Base-by-base conservation (phyloP, 441 rosid genomes). In the Adansonia gregorii region DNA sequence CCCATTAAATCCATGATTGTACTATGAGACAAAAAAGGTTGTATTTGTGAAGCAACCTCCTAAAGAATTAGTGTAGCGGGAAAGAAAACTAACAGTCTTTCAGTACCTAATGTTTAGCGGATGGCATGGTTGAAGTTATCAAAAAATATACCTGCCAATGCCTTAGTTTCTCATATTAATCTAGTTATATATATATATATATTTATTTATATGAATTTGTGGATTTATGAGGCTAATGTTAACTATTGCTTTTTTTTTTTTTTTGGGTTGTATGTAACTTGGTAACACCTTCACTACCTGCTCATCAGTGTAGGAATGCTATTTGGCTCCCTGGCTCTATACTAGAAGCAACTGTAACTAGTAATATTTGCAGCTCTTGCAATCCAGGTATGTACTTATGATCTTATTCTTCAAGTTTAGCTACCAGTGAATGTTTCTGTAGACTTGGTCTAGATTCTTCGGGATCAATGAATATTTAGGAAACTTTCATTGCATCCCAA, bases 271-370 rank as follows among this genome's bases (percentile, higher is more conserved):
- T 52, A 0, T 67, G 4, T 46, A 14, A 41, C 24, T 43, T 68
- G 71, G 70, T 67, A 49, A 74, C 66, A 71, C 48, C 72, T 82
- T 76, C 55, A n/a, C 56, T 81, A 41, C 9, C 45, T 48, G 2
- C 52, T 67, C 77, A 84, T 72, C 88, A 95, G 97, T 94, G 99
- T 84, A 89, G 98, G 83, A 96, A 89, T 85, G 98, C 88, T 75
- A 85, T 94, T 51, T 94, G 98, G 99, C 98, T 96, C 80, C 99
- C 98, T 67, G 99, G 97, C 67, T 91, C 98, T 72, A 80, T 92
- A 79, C 70, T 90, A 72, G 98, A 96, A 88, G 98, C 99, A 64
- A 80, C 89, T 75, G 90, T 96, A 78, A 96, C 97, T 24, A 70
- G 92, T 72, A 87, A 87, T 72, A 74, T 86, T 79, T 96, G 99